Evolutionary conservation across 1,284 basidiomycete species (phyloP).

Genomic region (Ceratobasidium sp.): DNA sequence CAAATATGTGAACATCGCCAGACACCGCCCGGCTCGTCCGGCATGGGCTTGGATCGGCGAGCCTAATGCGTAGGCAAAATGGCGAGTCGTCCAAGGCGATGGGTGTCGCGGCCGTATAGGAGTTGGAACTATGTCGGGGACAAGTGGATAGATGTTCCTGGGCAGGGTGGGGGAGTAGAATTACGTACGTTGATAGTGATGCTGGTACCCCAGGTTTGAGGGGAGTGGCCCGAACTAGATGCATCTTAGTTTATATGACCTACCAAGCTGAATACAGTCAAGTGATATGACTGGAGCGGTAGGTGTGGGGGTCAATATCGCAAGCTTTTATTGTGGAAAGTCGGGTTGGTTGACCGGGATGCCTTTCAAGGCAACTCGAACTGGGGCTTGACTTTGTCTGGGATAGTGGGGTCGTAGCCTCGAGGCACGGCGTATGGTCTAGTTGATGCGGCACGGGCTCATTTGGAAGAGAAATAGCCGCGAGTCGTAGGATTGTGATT

Average conservation of each 20-base stretch:
- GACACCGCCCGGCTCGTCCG: neutral
- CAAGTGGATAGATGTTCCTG: neutral
- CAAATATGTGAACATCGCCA: neutral
- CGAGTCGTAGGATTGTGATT: neutral
- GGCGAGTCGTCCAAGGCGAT: neutral
- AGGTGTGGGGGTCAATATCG: neutral
- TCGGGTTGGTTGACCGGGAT: neutral
- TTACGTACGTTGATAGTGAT: neutral
- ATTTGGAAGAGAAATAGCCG: conserved; percentile 2
- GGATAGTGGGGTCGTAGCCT: conserved; percentile 10
- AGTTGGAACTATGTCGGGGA: neutral
- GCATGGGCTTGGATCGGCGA: neutral
- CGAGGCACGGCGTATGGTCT: conserved; percentile 18
- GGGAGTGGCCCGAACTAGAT: conserved; percentile 3
- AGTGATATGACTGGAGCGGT: neutral
- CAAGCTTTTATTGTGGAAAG: neutral
- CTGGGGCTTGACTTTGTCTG: neutral
- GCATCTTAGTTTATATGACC: neutral
- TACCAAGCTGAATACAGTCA: neutral
- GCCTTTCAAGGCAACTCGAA: neutral
- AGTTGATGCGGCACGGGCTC: conserved; percentile 11
- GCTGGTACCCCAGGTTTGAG: neutral
- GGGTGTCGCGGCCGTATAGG: neutral
- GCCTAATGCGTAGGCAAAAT: neutral
- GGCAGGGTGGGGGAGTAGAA: neutral